Evolutionary conservation across 2,329 filamentous ascomycete species (phyloP), one percentile per base, ranked within the genome.

Genomic region (Calcarisporium arbuscula): DNA sequence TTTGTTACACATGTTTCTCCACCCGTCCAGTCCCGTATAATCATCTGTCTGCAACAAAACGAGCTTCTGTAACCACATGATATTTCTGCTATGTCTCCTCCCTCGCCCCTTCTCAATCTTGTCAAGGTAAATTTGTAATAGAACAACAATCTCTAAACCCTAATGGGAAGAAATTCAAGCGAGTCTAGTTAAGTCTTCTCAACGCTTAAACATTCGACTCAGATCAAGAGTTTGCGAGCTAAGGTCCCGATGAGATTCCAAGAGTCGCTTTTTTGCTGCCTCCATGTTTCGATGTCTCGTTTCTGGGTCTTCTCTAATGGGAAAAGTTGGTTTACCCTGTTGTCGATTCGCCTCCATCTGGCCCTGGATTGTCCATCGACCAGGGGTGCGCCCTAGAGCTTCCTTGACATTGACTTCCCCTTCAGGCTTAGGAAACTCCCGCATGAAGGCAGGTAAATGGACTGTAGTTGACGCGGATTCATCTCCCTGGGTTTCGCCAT

Each of bases 261-360:
- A 58, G 12, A 75, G 54, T 21, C 69, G 59, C 39, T 50, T 55
- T 60, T 75, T 76, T 19, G 60, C 60, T 22, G 61, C 58, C 34
- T 68, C 67, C 25, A 74, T 58, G 29, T 65, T 61, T 39, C 51
- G 52, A 12, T 53, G 52, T 25, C 59, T 54, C 38, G 54, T 51
- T 29, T 61, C 60, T 29, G 56, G 51, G 38, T 56, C 49, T 23
- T 53, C 42, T 14, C 56, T 38, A 10, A 46, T 48, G 17, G 33
- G 45, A 14, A 28, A 35, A 12, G 39, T 22, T 12, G 39, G 30
- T 30, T 50, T 46, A 28, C 41, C 38, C 42, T 46, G 40, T 52
- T 55, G 39, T 42, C 50, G 48, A 34, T 58, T 52, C 33, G 51
- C 57, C 18, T 52, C 49, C 15, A 61, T 45, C 38, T 60, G 49